These are phyloP conservation scores for Galeopsis tetrahit DNA, from an alignment of 257 asterid genomes.

Conservation along the genomic window DNA sequence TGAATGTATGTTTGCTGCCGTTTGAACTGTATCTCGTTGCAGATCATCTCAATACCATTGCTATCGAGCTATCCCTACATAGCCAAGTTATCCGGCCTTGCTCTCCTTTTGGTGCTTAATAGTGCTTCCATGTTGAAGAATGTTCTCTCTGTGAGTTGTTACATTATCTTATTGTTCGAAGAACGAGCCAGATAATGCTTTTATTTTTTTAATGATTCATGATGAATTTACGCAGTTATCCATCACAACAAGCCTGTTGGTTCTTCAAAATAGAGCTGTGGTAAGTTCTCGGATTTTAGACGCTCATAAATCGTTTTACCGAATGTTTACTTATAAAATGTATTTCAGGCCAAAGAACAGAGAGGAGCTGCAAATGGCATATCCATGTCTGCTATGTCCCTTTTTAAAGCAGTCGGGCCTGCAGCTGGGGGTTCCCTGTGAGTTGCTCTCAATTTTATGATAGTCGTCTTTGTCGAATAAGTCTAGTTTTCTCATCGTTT, in stretches of 20 bases:
- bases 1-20: neutral
- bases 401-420: slow-evolving; percentile 80
- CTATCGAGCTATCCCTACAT: slow-evolving; percentile 74
- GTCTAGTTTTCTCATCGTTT: neutral
- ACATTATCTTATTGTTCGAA: neutral
- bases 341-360: slow-evolving; percentile 66
- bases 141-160: slow-evolving; percentile 64
- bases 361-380: slow-evolving; percentile 91
- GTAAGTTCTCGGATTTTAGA: slow-evolving; percentile 40
- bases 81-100: slow-evolving; percentile 59
- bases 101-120: slow-evolving; percentile 55
- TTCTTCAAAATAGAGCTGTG: slow-evolving; percentile 86
- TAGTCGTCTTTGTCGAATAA: neutral
- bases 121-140: slow-evolving; percentile 76
- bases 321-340: neutral
- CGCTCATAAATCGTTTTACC: neutral
- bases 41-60: slow-evolving; percentile 69
- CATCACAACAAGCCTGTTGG: slow-evolving; percentile 75
- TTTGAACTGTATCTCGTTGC: slow-evolving; percentile 31
- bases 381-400: slow-evolving; percentile 87
- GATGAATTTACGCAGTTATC: slow-evolving; percentile 50
- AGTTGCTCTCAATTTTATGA: slow-evolving; percentile 41
- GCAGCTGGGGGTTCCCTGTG: slow-evolving; percentile 88
- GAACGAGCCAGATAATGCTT: neutral
- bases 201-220: slow-evolving; percentile 10